Conservation (phyloP, 108 stramenopile genomes). For the Nitzschia palea region DNA sequence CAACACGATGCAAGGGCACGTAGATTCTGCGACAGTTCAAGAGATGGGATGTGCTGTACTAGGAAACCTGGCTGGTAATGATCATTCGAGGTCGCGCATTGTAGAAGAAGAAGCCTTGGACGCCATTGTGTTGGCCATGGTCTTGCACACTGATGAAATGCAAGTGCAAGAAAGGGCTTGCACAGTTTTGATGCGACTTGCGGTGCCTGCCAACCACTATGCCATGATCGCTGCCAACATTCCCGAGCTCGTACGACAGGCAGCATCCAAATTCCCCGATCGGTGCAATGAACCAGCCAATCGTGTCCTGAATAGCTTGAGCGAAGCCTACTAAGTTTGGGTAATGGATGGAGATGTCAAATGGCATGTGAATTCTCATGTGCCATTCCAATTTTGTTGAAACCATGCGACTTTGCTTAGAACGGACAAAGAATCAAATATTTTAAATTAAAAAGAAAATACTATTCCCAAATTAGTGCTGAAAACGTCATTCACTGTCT, state of each 20-base stretch:
- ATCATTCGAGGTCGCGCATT: constrained; percentile 55
- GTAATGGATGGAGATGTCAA: background rate
- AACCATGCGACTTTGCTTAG: too few species aligned
- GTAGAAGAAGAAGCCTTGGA: constrained; percentile 69
- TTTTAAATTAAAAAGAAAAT: too few species aligned
- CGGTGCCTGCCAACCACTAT: constrained; percentile 51
- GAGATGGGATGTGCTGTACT: constrained; percentile 75
- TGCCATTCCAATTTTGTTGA: too few species aligned
- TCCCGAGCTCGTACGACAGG: constrained; percentile 45
- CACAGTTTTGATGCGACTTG: constrained; percentile 44
- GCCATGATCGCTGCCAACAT: constrained; percentile 61
- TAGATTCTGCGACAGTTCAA: constrained; percentile 54
- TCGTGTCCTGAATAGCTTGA: constrained; percentile 3
- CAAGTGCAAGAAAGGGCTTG: constrained; percentile 64
- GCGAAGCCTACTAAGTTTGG: background rate
- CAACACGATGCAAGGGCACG: constrained; percentile 67
- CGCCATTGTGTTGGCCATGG: constrained; percentile 78
- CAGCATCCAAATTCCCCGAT: constrained; percentile 51
- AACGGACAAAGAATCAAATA: too few species aligned
- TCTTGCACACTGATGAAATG: constrained; percentile 53
- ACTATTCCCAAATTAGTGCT: too few species aligned
- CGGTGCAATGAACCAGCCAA: constrained; percentile 46
- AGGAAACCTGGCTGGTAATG: constrained; percentile 51
- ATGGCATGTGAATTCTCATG: too few species aligned
- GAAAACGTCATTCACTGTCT: too few species aligned